Conservation (phyloP, 345 rosid genomes). For the Iberis pinnata region DNA sequence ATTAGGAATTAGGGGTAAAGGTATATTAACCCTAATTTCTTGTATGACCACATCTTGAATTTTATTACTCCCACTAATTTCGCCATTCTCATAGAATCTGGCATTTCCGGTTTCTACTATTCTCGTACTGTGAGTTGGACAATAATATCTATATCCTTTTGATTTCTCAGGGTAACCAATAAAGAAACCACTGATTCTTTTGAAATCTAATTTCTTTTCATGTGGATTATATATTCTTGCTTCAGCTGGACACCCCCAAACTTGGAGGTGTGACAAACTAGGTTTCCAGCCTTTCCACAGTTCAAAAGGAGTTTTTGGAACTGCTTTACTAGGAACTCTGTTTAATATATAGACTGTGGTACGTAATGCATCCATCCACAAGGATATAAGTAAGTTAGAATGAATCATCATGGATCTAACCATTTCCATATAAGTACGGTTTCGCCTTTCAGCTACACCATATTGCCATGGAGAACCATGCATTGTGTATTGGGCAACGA, state of each 20-base stretch:
- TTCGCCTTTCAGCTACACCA: constrained; percentile 15
- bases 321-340: not conserved
- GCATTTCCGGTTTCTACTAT: not conserved
- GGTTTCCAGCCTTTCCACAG: not conserved
- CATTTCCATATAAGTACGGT: constrained; percentile 2
- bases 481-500: not conserved
- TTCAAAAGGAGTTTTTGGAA: not conserved
- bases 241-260: not conserved
- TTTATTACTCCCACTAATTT: constrained; percentile 15
- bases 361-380: constrained; percentile 15
- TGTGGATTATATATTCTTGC: not conserved
- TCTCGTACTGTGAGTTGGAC: not conserved
- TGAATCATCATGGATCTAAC: constrained; percentile 9
- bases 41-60: not conserved
- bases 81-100: not conserved
- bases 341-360: constrained; percentile 3
- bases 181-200: constrained; percentile 1
- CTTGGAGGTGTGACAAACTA: not conserved
- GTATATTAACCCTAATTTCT: not conserved
- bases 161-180: not conserved
- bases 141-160: not conserved
- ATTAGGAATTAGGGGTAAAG: not conserved
- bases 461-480: constrained; percentile 11
- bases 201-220: not conserved
- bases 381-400: not conserved